These are phyloP conservation scores for Sonneratia alba DNA, from an alignment of 345 rosid genomes.

Conservation along the genomic window DNA sequence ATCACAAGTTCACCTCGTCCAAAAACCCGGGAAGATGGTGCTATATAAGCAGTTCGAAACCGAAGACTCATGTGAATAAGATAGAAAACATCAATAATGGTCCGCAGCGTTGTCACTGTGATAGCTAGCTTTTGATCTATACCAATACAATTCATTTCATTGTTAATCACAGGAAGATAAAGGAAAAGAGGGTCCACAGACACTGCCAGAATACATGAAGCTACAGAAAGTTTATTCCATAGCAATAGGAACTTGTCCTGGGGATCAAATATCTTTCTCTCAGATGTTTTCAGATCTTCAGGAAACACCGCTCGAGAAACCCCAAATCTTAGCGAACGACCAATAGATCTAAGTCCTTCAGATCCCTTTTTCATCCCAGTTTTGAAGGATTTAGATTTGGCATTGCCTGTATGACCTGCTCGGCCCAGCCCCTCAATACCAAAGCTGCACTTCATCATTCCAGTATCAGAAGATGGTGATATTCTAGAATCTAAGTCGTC, in stretches of 20 bases:
- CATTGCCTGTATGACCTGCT: conserved; percentile 29
- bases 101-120: conserved; percentile 68
- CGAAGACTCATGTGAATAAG: conserved; percentile 82
- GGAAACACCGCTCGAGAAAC: conserved; percentile 91
- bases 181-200: conserved; percentile 87
- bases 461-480: conserved; percentile 54
- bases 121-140: conserved; percentile 67
- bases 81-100: conserved; percentile 69
- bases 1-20: conserved; percentile 98
- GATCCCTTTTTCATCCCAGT: conserved; percentile 73
- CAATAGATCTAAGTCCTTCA: conserved; percentile 84
- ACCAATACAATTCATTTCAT: conserved; percentile 41
- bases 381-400: conserved; percentile 63
- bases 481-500: conserved; percentile 86
- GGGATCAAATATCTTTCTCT: conserved; percentile 83
- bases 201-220: conserved; percentile 76
- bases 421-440: conserved; percentile 52
- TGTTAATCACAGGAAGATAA: conserved; percentile 75
- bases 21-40: conserved; percentile 93
- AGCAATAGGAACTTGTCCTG: conserved; percentile 75
- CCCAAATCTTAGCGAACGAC: conserved; percentile 85
- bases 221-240: conserved; percentile 69
- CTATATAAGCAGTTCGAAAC: conserved; percentile 94
- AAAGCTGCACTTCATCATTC: conserved; percentile 59
- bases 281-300: conserved; percentile 86